Evolutionary conservation across 2,329 filamentous ascomycete species (phyloP).

Genomic region (Fusarium sp.): DNA sequence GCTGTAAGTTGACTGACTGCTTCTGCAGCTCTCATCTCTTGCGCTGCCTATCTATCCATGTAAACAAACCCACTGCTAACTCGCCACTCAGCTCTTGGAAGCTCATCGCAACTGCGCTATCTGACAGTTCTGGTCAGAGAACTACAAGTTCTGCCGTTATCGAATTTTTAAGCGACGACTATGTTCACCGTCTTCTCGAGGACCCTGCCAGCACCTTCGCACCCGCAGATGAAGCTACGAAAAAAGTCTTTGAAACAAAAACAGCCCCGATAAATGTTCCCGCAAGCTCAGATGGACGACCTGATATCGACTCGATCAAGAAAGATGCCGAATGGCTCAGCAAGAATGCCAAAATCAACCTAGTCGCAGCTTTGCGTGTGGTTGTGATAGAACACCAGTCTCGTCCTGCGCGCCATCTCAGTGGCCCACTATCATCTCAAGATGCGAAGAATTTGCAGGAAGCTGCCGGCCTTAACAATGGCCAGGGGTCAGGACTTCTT

Average conservation of each 20-base stretch:
- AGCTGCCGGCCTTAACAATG: conserved; percentile 74
- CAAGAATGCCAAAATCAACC: conserved; percentile 79
- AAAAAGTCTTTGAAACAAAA: conserved; percentile 81
- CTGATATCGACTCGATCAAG: conserved; percentile 83
- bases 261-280: conserved; percentile 89
- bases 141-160: conserved; percentile 67
- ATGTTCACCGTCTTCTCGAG: conserved; percentile 75
- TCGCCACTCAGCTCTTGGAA: conserved; percentile 68
- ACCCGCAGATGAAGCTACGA: conserved; percentile 70
- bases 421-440: conserved; percentile 78
- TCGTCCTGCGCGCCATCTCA: conserved; percentile 78
- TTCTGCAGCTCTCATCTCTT: conserved; percentile 12
- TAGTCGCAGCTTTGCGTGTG: conserved; percentile 83
- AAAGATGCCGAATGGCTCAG: conserved; percentile 89
- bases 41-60: conserved; percentile 11
- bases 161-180: conserved; percentile 77
- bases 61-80: conserved; percentile 42
- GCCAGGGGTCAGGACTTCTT: conserved; percentile 67
- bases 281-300: conserved; percentile 72
- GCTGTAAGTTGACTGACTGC: conserved; percentile 69
- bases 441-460: conserved; percentile 82
- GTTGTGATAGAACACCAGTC: conserved; percentile 87
- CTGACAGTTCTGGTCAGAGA: conserved; percentile 68
- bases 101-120: conserved; percentile 66
- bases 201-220: conserved; percentile 77